A percentile compares a stretch with the other conserved stretches of the same genome.
phyloP scores from a whole-genome alignment of 2,329 filamentous ascomycete species.

The Fusarium hostae region DNA sequence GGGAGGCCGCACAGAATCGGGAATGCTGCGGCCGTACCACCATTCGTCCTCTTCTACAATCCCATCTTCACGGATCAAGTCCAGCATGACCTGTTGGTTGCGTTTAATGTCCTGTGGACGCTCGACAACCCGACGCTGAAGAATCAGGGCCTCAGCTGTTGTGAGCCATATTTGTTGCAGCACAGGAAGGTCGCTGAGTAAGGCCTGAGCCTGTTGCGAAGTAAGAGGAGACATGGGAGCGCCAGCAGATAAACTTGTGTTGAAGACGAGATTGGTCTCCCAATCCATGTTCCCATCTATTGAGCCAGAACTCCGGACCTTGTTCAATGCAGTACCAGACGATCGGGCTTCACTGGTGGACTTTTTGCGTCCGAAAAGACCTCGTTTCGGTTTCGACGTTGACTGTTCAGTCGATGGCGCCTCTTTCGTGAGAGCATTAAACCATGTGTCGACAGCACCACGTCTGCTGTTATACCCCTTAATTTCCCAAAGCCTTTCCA shows the following conservation, averaged over 20 bases:
- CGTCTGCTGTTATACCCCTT: conserved; percentile 72
- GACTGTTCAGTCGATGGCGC: conserved; percentile 49
- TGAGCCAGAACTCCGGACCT: conserved; percentile 45
- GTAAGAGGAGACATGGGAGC: conserved; percentile 69
- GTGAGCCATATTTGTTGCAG: conserved; percentile 71
- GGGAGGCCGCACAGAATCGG: conserved; percentile 66
- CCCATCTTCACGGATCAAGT: conserved; percentile 72
- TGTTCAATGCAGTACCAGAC: conserved; percentile 41
- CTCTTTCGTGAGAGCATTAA: conserved; percentile 61
- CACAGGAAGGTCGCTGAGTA: conserved; percentile 66
- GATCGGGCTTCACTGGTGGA: conserved; percentile 52
- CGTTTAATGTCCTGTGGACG: conserved; percentile 70
- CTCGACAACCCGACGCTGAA: conserved; percentile 68
- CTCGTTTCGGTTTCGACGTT: conserved; percentile 61
- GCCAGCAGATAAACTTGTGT: conserved; percentile 69
- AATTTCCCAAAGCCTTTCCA: conserved; percentile 73
- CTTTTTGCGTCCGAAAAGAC: conserved; percentile 69
- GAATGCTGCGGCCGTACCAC: conserved; percentile 66
- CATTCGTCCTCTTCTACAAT: conserved; percentile 70
- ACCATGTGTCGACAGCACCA: conserved; percentile 70
- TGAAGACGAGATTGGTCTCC: conserved; percentile 61
- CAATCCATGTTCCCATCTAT: conserved; percentile 47
- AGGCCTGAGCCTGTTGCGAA: conserved; percentile 59
- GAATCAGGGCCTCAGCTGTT: conserved; percentile 70
- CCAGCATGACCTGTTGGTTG: conserved; percentile 70